phyloP scores from a whole-genome alignment of 805 yeast genomes.

The Pichia thaimueangensis region DNA sequence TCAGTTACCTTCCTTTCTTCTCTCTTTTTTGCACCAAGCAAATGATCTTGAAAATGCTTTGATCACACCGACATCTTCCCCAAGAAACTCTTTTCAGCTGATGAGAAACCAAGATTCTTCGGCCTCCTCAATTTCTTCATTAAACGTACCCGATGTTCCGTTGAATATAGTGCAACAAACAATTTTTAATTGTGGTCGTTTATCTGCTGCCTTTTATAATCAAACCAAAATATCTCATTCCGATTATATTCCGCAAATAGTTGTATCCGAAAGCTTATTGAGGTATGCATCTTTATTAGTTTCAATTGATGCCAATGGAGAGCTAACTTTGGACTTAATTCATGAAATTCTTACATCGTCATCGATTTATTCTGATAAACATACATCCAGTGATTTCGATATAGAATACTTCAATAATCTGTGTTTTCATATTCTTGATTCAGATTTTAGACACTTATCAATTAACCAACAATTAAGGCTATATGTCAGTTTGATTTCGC shows the following conservation, averaged over 20 bases:
- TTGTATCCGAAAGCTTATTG: slow-evolving; percentile 65
- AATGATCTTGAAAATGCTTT: slow-evolving; percentile 21
- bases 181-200: slow-evolving; percentile 33
- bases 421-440: slow-evolving; percentile 40
- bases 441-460: slow-evolving; percentile 40
- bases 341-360: slow-evolving; percentile 39
- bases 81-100: slow-evolving; percentile 40
- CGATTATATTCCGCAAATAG: slow-evolving; percentile 77
- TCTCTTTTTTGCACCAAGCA: slow-evolving; percentile 19
- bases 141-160: slow-evolving; percentile 16
- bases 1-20: slow-evolving; percentile 36
- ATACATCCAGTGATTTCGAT: slow-evolving; percentile 13
- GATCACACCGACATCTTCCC: slow-evolving; percentile 36
- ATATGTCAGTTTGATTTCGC: slow-evolving; percentile 56
- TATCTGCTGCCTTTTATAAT: slow-evolving; percentile 39
- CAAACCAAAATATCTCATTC: slow-evolving; percentile 51
- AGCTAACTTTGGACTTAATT: slow-evolving; percentile 37
- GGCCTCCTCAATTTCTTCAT: slow-evolving; percentile 6
- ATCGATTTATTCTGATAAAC: slow-evolving; percentile 11
- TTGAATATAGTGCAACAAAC: slow-evolving; percentile 29
- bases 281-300: slow-evolving; percentile 60
- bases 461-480: slow-evolving; percentile 52
- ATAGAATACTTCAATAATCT: slow-evolving; percentile 41
- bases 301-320: slow-evolving; percentile 42
- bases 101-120: slow-evolving; percentile 9